phyloP scores from a whole-genome alignment of 202 grass and related monocot species.

The Carex sylvatica region DNA sequence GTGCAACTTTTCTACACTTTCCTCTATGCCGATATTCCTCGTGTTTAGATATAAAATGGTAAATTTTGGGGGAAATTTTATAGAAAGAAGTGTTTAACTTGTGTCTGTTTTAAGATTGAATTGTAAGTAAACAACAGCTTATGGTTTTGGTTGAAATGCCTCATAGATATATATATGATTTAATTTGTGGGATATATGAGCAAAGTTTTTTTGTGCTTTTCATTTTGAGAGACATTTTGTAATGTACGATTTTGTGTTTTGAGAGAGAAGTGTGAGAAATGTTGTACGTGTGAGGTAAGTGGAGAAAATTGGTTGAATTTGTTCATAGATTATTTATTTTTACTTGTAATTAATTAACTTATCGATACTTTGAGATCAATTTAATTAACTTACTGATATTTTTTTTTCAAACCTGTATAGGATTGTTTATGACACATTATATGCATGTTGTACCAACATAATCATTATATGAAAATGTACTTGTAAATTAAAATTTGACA shows the following conservation, averaged over 20 bases:
- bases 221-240: not conserved
- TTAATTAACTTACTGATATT: not conserved
- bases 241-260: not conserved
- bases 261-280: not conserved
- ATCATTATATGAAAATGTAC: too few relatives aligned
- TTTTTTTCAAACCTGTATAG: not conserved
- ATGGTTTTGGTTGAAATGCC: constrained; percentile 7
- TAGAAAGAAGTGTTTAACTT: not conserved
- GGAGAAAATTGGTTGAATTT: not conserved
- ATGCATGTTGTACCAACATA: not conserved
- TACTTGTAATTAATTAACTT: not conserved
- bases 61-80: constrained; percentile 24
- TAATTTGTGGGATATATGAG: not conserved
- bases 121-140: constrained; percentile 14
- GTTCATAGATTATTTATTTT: constrained; percentile 8
- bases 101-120: constrained; percentile 4
- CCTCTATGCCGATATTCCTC: constrained; percentile 74
- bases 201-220: not conserved
- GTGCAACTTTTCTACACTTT: constrained; percentile 90
- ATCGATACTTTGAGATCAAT: not conserved
- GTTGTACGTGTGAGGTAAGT: not conserved
- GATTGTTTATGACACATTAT: not conserved
- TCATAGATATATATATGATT: not conserved
- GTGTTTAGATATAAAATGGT: constrained; percentile 24
- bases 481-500: too few relatives aligned